phyloP scores from a whole-genome alignment of 352 stramenopile species.

The Phytophthora citricola region DNA sequence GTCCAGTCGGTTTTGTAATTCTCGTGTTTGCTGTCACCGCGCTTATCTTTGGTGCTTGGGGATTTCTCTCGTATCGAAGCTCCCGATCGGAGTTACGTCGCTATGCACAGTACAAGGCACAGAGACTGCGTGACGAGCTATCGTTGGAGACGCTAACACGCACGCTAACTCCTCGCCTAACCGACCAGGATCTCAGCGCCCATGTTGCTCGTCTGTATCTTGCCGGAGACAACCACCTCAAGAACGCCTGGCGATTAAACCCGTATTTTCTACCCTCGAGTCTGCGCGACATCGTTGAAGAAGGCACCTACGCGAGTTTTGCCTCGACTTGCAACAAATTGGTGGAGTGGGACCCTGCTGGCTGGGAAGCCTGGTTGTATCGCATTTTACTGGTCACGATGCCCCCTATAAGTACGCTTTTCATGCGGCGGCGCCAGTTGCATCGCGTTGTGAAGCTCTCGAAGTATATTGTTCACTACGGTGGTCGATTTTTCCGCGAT shows the following conservation, averaged over 20 bases:
- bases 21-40: conserved; percentile 63
- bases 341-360: conserved; percentile 56
- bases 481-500: conserved; percentile 81
- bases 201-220: conserved; percentile 83
- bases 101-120: conserved; percentile 79
- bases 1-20: conserved; percentile 75
- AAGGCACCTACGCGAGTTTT: conserved; percentile 77
- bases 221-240: conserved; percentile 70
- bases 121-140: conserved; percentile 75
- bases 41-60: conserved; percentile 71
- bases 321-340: conserved; percentile 78
- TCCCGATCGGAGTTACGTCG: conserved; percentile 50
- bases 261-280: conserved; percentile 59
- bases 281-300: conserved; percentile 78
- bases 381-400: conserved; percentile 53
- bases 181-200: conserved; percentile 75
- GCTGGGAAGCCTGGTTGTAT: conserved; percentile 78
- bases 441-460: conserved; percentile 66
- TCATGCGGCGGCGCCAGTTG: conserved; percentile 75
- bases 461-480: conserved; percentile 72
- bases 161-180: conserved; percentile 75
- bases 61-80: conserved; percentile 71
- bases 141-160: conserved; percentile 77
- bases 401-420: conserved; percentile 62
- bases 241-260: conserved; percentile 71